Evolutionary conservation across 306 rosid species (phyloP), one percentile per base, ranked within the genome.

Genomic region (Rosa rugosa): DNA sequence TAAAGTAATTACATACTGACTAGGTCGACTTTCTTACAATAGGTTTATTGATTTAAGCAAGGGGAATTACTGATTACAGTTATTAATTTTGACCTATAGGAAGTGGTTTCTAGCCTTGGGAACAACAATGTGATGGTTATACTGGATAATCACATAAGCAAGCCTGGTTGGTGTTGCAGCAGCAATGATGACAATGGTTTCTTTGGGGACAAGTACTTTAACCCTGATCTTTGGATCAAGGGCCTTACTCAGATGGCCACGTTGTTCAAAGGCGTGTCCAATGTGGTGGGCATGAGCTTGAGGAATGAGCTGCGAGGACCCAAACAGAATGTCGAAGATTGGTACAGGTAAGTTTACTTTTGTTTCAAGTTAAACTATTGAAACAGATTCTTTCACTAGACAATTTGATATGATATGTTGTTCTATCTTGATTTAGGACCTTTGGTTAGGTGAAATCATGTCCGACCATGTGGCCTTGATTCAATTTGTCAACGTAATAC

Each of bases 251-350:
- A 87, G 45, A 91, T 93, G 91, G 98, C 98, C n/a, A 71, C 92
- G 1, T 67, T 91, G 82, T 93, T 93, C 75, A 91, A 81, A 0
- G 95, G 91, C 1, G 82, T 86, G 16, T 8, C 77, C 23, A 86
- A 82, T 79, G 97, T 93, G 70, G 87, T 93, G 10, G 98, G 86
- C 8, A 91, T 93, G 93, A 93, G 98, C 88, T 83, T 93, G 78
- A 91, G 98, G 82, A 93, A 93, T 47, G 98, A 93, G 72, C 95
- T 93, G 38, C 84, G 97, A 49, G 98, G 98, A 63, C 91, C 92
- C 34, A 93, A 70, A 83, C 98, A 93, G 63, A 93, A 90, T 62
- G 82, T 86, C 31, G 51, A 80, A 8, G 97, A 93, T 79, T 93
- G 98, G 98, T 91, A 87, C 86, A 93, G 77, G 93, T 93, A 87